Evolutionary conservation across 306 rosid species (phyloP), one percentile per base, ranked within the genome.

Genomic region (Glycine soja): DNA sequence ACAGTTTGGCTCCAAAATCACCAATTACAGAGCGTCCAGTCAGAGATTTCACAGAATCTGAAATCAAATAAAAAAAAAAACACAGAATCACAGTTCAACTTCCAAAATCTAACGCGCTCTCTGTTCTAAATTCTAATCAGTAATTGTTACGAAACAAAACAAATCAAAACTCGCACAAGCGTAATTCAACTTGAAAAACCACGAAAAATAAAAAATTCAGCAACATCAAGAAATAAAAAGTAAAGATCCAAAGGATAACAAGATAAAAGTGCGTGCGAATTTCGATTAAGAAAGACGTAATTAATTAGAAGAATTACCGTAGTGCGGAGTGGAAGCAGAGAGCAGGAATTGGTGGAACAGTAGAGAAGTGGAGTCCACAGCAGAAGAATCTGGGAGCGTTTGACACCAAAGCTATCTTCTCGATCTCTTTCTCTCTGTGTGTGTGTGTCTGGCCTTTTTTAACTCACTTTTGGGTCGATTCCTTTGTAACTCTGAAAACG

Each of bases 1-100:
- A n/a, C 64, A 45, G 13, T 46, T 73, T 3, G 36, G 38, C 76
- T 72, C 48, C 78, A 67, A 54, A 80, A 47, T 70, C 51, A 51
- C 24, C 70, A 72, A 70, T 34, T 16, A 38, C 75, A 18, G 3
- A 57, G 64, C 83, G 3, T 82, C 70, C 46, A 13, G 56, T 45
- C 14, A 53, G 62, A 59, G 50, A 88, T 76, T 86, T 46, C 64
- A 11, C 77, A 47, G 36, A 91, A 84, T 88, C 91, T 82, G 78
- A 82, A 54, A 77, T 50, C 72, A 82, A 61, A 77, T 50, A 65
- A 75, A 73, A 85, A 73, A 85, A 19, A 88, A 70, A 70, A 72
- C 68, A 61, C 19, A 50, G 15, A 80, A 45, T 77, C 74, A 52
- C 3, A 72, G 78, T 66, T 83, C 80, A 72, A 36, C 46, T 65